Percentiles rank a stretch among this genome's conserved stretches.
phyloP scores from a whole-genome alignment of 139 green algal species.

The Chlorella sp. region DNA sequence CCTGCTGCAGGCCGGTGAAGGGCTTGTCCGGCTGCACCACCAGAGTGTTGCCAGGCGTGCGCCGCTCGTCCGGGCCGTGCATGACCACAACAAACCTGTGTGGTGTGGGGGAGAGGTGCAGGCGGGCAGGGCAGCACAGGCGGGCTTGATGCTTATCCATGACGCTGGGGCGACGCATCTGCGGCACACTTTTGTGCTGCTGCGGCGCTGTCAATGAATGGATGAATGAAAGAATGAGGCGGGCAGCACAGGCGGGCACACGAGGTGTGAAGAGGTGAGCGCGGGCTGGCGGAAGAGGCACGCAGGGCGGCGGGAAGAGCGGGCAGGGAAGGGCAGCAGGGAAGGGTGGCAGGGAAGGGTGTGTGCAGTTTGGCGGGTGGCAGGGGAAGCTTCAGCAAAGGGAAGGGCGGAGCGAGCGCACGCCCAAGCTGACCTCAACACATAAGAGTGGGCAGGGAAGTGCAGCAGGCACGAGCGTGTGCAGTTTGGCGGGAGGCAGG shows the following conservation, averaged over 20 bases:
- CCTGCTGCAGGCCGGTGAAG: slow-evolving; percentile 48
- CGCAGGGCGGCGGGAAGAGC: too few species aligned
- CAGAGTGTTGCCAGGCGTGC: slow-evolving; percentile 96
- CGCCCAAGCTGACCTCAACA: too few species aligned
- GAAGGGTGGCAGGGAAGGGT: too few species aligned
- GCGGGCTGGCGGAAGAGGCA: not conserved
- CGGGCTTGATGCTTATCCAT: too few species aligned
- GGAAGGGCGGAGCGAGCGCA: not conserved
- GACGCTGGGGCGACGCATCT: too few species aligned
- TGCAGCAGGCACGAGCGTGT: too few species aligned
- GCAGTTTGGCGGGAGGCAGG: too few species aligned
- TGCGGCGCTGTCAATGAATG: too few species aligned
- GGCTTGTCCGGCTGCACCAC: slow-evolving; percentile 94
- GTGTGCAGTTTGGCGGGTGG: not conserved
- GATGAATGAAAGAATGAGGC: too few species aligned
- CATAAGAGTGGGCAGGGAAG: too few species aligned
- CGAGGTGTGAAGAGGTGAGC: not conserved
- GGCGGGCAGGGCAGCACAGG: not conserved
- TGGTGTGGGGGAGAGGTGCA: not conserved
- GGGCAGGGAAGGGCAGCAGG: not conserved
- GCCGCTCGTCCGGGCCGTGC: slow-evolving; percentile 80
- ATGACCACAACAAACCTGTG: slow-evolving; percentile 94
- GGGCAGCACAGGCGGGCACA: too few species aligned
- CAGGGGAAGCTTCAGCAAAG: not conserved
- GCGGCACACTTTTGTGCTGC: too few species aligned